Conservation (phyloP, 1,139 yeast species). For the Zygosaccharomyces sapae region DNA sequence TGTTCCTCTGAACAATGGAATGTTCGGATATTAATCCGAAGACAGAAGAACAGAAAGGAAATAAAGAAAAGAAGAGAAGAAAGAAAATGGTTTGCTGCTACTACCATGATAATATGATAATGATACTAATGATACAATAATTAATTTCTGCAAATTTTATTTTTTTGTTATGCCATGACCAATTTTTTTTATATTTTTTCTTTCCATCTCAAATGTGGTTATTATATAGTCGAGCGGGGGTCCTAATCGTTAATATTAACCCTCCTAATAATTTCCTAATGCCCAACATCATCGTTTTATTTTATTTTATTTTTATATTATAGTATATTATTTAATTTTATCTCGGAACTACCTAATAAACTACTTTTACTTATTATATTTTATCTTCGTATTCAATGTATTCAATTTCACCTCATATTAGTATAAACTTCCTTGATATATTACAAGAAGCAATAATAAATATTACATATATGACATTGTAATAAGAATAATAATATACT, state of each 20-base stretch:
- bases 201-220: background rate
- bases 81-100: background rate
- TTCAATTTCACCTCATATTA: too few relatives aligned
- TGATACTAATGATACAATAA: conserved; percentile 1
- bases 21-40: conserved; percentile 11
- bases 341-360: background rate
- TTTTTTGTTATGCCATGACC: background rate
- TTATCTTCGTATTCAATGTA: background rate
- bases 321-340: too few relatives aligned
- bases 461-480: background rate
- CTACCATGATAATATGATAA: background rate
- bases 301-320: background rate
- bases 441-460: too few relatives aligned
- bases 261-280: too few relatives aligned
- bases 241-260: too few relatives aligned
- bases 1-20: conserved; percentile 8
- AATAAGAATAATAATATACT: background rate
- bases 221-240: background rate
- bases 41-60: background rate
- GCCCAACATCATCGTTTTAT: background rate
- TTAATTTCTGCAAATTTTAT: background rate
- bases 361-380: background rate
- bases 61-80: background rate
- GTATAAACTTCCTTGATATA: too few relatives aligned
- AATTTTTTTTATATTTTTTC: background rate